Evolutionary conservation across 768 basidiomycete genomes (phyloP).

Genomic region (Podaxis sp.): DNA sequence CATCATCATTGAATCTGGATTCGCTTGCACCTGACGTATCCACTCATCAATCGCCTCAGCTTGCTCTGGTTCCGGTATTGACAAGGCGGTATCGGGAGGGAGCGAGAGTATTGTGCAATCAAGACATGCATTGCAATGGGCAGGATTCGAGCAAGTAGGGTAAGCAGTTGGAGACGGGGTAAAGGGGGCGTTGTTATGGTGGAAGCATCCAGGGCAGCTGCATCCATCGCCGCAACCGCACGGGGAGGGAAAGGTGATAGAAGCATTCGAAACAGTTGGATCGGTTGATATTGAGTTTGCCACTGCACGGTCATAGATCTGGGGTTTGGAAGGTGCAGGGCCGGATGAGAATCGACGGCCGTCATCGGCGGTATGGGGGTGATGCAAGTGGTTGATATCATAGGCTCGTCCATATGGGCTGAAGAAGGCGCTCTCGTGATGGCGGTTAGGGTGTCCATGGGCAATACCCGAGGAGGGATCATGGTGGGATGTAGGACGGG

Average conservation of each 20-base stretch:
- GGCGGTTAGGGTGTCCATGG: conserved; percentile 41
- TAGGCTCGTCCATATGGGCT: conserved; percentile 73
- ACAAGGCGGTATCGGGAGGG: conserved; percentile 39
- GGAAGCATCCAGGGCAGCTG: conserved; percentile 62
- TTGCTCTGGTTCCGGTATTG: conserved; percentile 42
- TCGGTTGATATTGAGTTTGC: conserved; percentile 20
- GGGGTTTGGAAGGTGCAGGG: conserved; percentile 22
- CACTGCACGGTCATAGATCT: conserved; percentile 26
- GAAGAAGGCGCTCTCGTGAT: conserved; percentile 51
- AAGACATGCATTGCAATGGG: conserved; percentile 47
- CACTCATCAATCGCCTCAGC: conserved; percentile 60
- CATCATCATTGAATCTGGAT: conserved; percentile 21
- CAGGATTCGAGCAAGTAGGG: conserved; percentile 37
- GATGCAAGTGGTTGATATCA: conserved; percentile 39
- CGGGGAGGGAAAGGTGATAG: conserved; percentile 38
- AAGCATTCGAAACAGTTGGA: conserved; percentile 11
- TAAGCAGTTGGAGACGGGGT: conserved; percentile 34
- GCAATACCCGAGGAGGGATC: conserved; percentile 46
- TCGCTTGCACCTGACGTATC: conserved; percentile 52
- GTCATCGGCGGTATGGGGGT: conserved; percentile 25
- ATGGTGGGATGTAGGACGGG: conserved; percentile 50
- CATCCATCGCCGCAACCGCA: conserved; percentile 68
- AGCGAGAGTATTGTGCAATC: conserved; percentile 62
- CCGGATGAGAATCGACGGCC: conserved; percentile 21
- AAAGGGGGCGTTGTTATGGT: conserved; percentile 44